phyloP scores from a whole-genome alignment of 1,139 yeast species.

The Candida sojae region DNA sequence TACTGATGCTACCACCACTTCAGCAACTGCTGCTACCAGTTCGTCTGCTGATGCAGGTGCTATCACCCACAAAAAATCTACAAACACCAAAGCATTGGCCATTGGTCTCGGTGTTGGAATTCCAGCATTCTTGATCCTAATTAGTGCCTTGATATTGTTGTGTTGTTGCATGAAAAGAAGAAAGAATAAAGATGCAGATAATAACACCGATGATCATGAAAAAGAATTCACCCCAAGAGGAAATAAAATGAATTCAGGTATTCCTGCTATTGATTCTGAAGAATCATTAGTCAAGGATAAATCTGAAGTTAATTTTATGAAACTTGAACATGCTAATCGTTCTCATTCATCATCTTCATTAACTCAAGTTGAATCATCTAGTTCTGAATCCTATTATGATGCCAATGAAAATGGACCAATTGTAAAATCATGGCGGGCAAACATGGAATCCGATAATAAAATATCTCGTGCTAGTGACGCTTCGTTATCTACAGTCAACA shows the following conservation, averaged over 20 bases:
- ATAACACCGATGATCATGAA: constrained; percentile 11
- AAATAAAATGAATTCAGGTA: not conserved
- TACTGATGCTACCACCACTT: constrained; percentile 25
- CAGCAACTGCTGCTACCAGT: constrained; percentile 19
- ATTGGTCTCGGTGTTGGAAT: constrained; percentile 89
- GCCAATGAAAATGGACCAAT: constrained; percentile 35
- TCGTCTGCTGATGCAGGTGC: constrained; percentile 19
- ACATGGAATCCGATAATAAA: constrained; percentile 32
- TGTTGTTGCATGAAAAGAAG: constrained; percentile 60
- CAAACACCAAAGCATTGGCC: constrained; percentile 52
- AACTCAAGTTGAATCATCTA: constrained; percentile 37
- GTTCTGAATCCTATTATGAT: constrained; percentile 9
- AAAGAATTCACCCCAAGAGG: constrained; percentile 3
- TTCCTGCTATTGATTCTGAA: constrained; percentile 1
- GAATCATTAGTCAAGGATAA: constrained; percentile 9
- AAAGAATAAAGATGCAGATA: constrained; percentile 27
- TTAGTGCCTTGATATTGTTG: constrained; percentile 53
- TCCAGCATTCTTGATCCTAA: constrained; percentile 55
- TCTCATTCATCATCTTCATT: constrained; percentile 31
- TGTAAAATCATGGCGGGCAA: constrained; percentile 74
- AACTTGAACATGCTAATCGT: constrained; percentile 42
- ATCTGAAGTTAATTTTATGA: constrained; percentile 42
- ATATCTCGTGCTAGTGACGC: constrained; percentile 51
- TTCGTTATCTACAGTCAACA: constrained; percentile 82
- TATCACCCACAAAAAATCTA: constrained; percentile 9